Evolutionary conservation across 1,139 yeast species (phyloP), one percentile per base, ranked within the genome.

Genomic region (Maudiozyma humilis): DNA sequence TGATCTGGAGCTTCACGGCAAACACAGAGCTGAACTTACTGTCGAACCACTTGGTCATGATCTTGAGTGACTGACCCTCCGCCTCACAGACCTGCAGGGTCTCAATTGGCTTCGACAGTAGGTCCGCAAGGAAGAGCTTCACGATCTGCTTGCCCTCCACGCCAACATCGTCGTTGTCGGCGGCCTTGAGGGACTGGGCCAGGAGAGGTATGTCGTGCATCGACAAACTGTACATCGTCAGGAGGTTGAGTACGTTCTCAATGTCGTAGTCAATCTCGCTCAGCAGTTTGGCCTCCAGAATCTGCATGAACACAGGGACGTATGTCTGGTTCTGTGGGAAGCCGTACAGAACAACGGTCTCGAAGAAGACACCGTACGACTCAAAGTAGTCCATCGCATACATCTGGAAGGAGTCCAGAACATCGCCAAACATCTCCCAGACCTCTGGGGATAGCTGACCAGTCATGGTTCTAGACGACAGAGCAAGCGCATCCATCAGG

Each of bases 261-360:
- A 62, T 71, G 64, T 67, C 60, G 45, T 66, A 57, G 49, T 62
- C 63, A 46, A 71, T 54, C 36, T 67, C 61, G 57, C 51, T 65
- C 59, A 40, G 68, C 63, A 53, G 57, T 55, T 43, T 61, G 42
- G 40, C 68, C 60, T 56, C 47, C 14, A 61, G 45, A 5, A 61
- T 47, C 42, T 54, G 55, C 51, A 62, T 37, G 52, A 59, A 59
- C 34, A 59, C 46, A 36, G 51, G 51, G 41, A 56, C 47, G 80
- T 62, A 41, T 66, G 76, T 35, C 66, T 71, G 42, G 70, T 61
- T 62, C 19, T 53, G 52, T n/a, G 63, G 59, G 48, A 63, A 71
- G 2, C 96, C 96, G 62, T 77, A 85, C 31, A 81, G 74, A 48
- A 88, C 71, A 55, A 78, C 79, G 57, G 87, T 86, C 53, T 83